Conservation (phyloP, 129 eudicot species). For the Centaurea solstitialis region DNA sequence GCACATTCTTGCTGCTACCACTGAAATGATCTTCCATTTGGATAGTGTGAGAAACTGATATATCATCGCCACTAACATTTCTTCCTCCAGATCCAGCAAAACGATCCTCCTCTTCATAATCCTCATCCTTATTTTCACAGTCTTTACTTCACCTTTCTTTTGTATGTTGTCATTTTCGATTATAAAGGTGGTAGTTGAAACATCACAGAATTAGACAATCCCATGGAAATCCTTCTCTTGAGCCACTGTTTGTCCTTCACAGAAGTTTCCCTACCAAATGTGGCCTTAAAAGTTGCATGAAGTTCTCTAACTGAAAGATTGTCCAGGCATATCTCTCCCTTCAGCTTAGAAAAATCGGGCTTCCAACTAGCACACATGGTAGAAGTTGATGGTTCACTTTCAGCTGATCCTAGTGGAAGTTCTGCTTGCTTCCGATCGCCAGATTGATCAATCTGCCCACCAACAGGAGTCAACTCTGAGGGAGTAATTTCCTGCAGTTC, state of each 20-base stretch:
- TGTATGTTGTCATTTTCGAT: constrained; percentile 57
- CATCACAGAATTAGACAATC: constrained; percentile 89
- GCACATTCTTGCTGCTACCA: constrained; percentile 30
- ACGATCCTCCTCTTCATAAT: constrained; percentile 28
- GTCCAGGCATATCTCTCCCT: constrained; percentile 78
- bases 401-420: constrained; percentile 28
- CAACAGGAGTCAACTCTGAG: constrained; percentile 26
- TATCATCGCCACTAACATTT: constrained; percentile 28
- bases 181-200: constrained; percentile 64
- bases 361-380: constrained; percentile 36
- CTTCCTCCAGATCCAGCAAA: constrained; percentile 31
- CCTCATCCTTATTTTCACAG: constrained; percentile 23
- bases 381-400: constrained; percentile 46
- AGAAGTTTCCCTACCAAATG: constrained; percentile 95
- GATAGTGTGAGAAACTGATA: constrained; percentile 28
- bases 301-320: constrained; percentile 84
- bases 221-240: constrained; percentile 94
- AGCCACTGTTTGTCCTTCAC: constrained; percentile 99
- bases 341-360: constrained; percentile 84
- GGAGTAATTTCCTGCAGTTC: constrained; percentile 49
- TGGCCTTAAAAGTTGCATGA: constrained; percentile 91
- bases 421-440: constrained; percentile 44
- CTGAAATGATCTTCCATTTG: constrained; percentile 36
- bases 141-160: constrained; percentile 49
- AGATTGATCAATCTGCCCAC: constrained; percentile 31